Evolutionary conservation across 371 early-diverging fungal species (phyloP).

Genomic region (Sanchytrium tribonematis): DNA sequence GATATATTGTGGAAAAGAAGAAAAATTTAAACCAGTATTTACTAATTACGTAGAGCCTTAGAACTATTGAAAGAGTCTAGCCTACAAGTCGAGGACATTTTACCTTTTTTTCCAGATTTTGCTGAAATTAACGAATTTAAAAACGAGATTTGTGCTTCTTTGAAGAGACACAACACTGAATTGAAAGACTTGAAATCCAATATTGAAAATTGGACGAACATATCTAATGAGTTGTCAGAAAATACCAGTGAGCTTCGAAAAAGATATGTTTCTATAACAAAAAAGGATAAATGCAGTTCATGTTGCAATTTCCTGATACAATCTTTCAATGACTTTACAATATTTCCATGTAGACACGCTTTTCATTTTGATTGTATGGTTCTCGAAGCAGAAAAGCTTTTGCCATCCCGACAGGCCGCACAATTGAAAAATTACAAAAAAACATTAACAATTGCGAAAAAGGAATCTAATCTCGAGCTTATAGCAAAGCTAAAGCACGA

Average conservation of each 20-base stretch:
- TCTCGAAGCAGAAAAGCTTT: not conserved
- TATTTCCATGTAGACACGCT: not conserved
- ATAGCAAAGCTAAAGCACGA: not conserved
- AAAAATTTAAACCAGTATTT: conserved; percentile 36
- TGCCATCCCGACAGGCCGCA: not conserved
- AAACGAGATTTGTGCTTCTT: not conserved
- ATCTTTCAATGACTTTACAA: not conserved
- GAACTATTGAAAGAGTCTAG: conserved; percentile 42
- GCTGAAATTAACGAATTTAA: conserved; percentile 78
- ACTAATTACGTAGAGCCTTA: conserved; percentile 30
- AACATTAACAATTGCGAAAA: not conserved
- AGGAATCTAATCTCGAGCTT: not conserved
- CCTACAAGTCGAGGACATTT: conserved; percentile 65
- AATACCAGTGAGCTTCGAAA: not conserved
- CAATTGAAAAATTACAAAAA: not conserved
- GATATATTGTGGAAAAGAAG: conserved; percentile 46
- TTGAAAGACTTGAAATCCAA: not conserved
- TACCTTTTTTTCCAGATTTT: conserved; percentile 83
- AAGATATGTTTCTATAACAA: not conserved
- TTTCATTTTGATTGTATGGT: not conserved
- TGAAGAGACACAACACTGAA: not conserved
- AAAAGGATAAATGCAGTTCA: not conserved
- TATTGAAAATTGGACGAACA: not conserved
- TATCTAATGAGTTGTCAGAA: not conserved
- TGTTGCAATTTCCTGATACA: not conserved